phyloP scores from a whole-genome alignment of 1,284 basidiomycete species.

The Leccinum griseonigrum region DNA sequence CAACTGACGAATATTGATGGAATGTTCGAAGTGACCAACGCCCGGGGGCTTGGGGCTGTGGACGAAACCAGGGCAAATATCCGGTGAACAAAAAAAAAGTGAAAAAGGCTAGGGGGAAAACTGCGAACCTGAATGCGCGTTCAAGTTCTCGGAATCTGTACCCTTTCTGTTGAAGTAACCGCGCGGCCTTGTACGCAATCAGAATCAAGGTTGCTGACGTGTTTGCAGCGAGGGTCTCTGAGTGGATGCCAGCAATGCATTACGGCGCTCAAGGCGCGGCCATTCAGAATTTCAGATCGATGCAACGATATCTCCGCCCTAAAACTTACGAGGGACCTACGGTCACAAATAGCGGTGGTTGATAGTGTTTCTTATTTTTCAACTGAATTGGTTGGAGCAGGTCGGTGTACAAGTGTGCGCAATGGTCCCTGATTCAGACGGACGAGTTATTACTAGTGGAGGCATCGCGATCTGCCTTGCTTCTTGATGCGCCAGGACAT shows the following conservation, averaged over 20 bases:
- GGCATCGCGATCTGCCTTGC: slow-evolving; percentile 21
- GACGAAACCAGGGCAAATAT: slow-evolving; percentile 14
- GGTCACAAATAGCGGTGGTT: slow-evolving; percentile 3
- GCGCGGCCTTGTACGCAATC: slow-evolving; percentile 29
- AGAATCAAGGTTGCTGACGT: slow-evolving; percentile 26
- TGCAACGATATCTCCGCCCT: slow-evolving; percentile 21
- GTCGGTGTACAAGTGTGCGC: background rate
- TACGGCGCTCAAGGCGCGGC: slow-evolving; percentile 24
- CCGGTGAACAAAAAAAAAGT: slow-evolving; percentile 4
- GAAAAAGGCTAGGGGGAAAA: slow-evolving; percentile 4
- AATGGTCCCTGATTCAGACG: slow-evolving; percentile 1
- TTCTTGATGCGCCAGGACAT: slow-evolving; percentile 21
- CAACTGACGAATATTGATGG: slow-evolving; percentile 7
- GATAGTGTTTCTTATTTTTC: background rate
- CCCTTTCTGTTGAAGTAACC: slow-evolving; percentile 19
- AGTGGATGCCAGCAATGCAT: slow-evolving; percentile 28
- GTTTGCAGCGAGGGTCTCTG: slow-evolving; percentile 27
- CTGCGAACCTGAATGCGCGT: slow-evolving; percentile 28
- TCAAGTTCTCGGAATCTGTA: slow-evolving; percentile 24
- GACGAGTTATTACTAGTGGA: slow-evolving; percentile 11
- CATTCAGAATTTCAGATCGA: slow-evolving; percentile 3
- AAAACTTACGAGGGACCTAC: slow-evolving; percentile 12
- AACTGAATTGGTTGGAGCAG: slow-evolving; percentile 3
- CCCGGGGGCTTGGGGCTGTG: slow-evolving; percentile 11
- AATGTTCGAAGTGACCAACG: slow-evolving; percentile 8